Percentiles rank a stretch among this genome's conserved stretches.
Evolutionary conservation across 176 grass and related monocot genomes (phyloP).

Genomic region (Puccinellia tenuiflora): DNA sequence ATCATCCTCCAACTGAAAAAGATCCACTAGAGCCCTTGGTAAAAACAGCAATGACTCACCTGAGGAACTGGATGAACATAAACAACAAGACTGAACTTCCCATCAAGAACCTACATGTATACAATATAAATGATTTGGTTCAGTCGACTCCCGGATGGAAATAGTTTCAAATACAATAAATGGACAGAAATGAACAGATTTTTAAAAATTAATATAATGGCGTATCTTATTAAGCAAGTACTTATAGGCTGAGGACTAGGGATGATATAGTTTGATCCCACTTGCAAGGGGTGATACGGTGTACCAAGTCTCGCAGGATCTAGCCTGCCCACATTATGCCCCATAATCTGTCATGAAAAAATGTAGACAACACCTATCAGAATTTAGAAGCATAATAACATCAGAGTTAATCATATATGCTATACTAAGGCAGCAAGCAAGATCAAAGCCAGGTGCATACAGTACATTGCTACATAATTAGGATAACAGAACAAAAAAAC

Average conservation of each 20-base stretch:
- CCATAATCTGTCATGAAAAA: slow-evolving; percentile 34
- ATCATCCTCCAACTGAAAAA: background rate
- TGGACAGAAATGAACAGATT: background rate
- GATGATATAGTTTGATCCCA: slow-evolving; percentile 34
- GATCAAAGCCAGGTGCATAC: no score
- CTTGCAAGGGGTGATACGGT: slow-evolving; percentile 43
- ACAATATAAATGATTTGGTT: background rate
- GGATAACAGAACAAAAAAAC: no score
- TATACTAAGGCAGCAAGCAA: no score
- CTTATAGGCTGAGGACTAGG: slow-evolving; percentile 46
- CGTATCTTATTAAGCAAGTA: background rate
- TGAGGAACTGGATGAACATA: no score
- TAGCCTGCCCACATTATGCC: slow-evolving; percentile 30
- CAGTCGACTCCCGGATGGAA: background rate
- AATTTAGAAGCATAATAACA: slow-evolving; percentile 24
- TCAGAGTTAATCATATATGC: background rate
- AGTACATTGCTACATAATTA: no score
- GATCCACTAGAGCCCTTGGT: background rate
- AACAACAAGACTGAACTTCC: no score
- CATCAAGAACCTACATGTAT: slow-evolving; percentile 39
- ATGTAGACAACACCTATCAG: slow-evolving; percentile 2
- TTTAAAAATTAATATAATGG: background rate
- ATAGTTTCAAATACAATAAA: background rate
- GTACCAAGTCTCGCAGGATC: slow-evolving; percentile 47
- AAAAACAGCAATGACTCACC: slow-evolving; percentile 28